Evolutionary conservation across 2,329 filamentous ascomycete genomes (phyloP), one percentile per base, ranked within the genome.

Genomic region (Trichophyton benhamiae): DNA sequence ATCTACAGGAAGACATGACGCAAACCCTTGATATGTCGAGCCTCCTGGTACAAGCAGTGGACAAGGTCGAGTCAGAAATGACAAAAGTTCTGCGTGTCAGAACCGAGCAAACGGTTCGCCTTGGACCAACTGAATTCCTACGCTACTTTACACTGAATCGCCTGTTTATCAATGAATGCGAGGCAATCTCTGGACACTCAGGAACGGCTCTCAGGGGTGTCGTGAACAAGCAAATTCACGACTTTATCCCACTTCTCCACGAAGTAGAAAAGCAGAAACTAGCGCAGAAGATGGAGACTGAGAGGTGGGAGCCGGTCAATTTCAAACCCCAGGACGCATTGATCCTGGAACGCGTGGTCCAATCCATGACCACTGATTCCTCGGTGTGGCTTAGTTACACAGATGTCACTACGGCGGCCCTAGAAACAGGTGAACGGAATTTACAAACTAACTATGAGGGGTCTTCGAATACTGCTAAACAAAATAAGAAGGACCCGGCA

Each of bases 121-220:
- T 92, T 8, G 82, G 87, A 0, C 79, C 89, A 1, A 77, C 83
- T 55, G 80, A 83, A 66, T 95, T 95, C 72, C 75, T 94, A 49
- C 83, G 89, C 42, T 94, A 94, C 72, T 91, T 92, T 67, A 89
- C 83, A 0, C 79, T 95, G 38, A 94, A 92, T 68, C 78, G 90
- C 6, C 83, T 90, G 61, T 94, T 95, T 72, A 87, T 88, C 55
- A 90, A 91, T 64, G 89, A 95, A 71, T 94, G 89, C 69, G 89
- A 95, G 72, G 87, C 88, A 15, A 85, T 94, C 20, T 92, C 88
- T 22, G 89, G 89, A 0, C 82, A 88, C 61, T 88, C 88, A 63
- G 88, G 89, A 7, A 86, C 85, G 2, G 79, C 85, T 1, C 76
- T 95, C 4, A 92, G 92, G 74, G 88, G 82, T 17, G 82, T 91